Evolutionary conservation across 2,329 filamentous ascomycete genomes (phyloP), one percentile per base, ranked within the genome.

Genomic region (Fusarium lateritium): DNA sequence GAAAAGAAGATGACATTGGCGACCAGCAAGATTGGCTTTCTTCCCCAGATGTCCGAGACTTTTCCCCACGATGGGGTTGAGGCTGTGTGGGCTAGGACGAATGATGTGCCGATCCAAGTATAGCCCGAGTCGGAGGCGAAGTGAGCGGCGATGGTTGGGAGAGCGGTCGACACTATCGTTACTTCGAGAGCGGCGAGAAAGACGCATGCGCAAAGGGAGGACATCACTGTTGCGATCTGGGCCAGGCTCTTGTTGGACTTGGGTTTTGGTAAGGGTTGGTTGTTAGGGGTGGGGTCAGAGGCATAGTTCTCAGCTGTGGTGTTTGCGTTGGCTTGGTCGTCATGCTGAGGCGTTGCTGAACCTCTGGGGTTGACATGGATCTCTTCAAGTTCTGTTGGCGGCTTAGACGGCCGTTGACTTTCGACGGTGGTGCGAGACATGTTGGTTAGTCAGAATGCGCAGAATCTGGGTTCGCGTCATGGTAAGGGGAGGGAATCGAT

Each of bases 61-160:
- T 86, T 87, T 6, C 89, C 91, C 92, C 92, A 94, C n/a, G 91
- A 86, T 1, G 91, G 91, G 1, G 86, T 88, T 3, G 84, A 84
- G 0, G 91, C 89, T 0, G 91, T 89, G 72, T 88, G 89, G 17
- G 89, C 90, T 13, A 94, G 86, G 5, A 94, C 82, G 76, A 92
- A 94, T 0, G 92, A 88, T 28, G 86, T 89, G 2, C 92, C 92
- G 63, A 95, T 91, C 93, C 92, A 94, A 15, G 89, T 89, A 78
- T 94, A 94, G 8, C 90, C 91, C 2, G 87, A 82, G 17, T 86
- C 87, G 31, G 88, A 90, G 47, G 86, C 75, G 38, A 93, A 85
- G 28, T 91, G 82, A 4, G 78, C 76, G 4, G 85, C 81, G 49
- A 91, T 91, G 10, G 86, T 86, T 1, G 89, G 89, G 8, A 91